Percentiles rank a stretch among this genome's conserved stretches.
Evolutionary conservation across 768 basidiomycete genomes (phyloP).

Genomic region (Trametes meyenii): DNA sequence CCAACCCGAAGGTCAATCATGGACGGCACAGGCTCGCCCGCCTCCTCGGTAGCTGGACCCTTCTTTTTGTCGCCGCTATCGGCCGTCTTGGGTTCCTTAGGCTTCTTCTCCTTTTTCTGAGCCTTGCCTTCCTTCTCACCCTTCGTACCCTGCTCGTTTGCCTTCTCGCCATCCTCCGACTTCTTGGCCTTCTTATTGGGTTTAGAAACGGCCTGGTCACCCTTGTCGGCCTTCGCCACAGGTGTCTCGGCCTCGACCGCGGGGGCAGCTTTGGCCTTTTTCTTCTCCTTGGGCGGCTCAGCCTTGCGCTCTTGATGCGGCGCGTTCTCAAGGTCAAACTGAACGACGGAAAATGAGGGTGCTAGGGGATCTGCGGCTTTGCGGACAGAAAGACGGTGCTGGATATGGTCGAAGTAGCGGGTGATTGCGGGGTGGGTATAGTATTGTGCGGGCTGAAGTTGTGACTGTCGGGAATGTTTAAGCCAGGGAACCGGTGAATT

Average conservation of each 20-base stretch:
- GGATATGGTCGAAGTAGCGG: conserved; percentile 96
- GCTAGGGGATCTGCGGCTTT: conserved; percentile 53
- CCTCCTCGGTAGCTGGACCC: conserved; percentile 54
- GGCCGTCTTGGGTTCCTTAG: conserved; percentile 25
- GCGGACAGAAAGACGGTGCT: conserved; percentile 66
- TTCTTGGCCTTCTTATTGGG: conserved; percentile 45
- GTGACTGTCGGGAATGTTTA: conserved; percentile 49
- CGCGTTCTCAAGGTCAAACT: conserved; percentile 75
- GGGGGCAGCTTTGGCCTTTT: conserved; percentile 43
- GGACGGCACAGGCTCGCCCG: conserved; percentile 84
- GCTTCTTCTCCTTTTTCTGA: conserved; percentile 38
- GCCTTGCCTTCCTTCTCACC: conserved; percentile 54
- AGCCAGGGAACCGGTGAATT: background rate
- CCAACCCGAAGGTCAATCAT: conserved; percentile 98
- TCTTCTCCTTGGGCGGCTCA: conserved; percentile 78
- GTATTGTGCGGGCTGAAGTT: conserved; percentile 71
- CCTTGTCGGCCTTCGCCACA: conserved; percentile 19
- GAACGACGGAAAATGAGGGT: conserved; percentile 56
- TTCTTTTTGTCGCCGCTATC: conserved; percentile 22
- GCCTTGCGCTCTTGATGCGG: conserved; percentile 74
- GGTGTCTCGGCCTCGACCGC: conserved; percentile 31
- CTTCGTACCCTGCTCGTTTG: conserved; percentile 54
- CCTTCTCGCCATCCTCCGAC: conserved; percentile 15
- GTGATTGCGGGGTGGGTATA: conserved; percentile 81
- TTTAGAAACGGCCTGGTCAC: conserved; percentile 37